Conservation (phyloP, 225 moss, liverwort and hornwort genomes). For the Bryoerythrophyllum caledonicum region DNA sequence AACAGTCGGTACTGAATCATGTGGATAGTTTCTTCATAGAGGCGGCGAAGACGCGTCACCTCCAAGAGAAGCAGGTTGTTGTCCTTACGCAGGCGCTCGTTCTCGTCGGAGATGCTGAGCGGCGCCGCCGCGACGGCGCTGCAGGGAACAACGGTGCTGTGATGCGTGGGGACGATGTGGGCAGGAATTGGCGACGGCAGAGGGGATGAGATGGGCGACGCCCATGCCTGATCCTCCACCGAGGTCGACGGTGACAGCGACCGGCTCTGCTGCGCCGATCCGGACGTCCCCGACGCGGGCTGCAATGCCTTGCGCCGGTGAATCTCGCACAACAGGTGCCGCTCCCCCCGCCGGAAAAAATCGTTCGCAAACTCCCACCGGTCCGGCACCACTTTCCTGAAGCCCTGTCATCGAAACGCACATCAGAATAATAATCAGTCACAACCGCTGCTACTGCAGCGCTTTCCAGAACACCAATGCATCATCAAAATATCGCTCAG, state of each 20-base stretch:
- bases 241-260: conserved; percentile 55
- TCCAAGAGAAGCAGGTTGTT: conserved; percentile 51
- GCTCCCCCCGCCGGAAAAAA: conserved; percentile 59
- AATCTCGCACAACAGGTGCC: conserved; percentile 57
- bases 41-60: conserved; percentile 46
- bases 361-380: conserved; percentile 71
- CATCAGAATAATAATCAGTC: conserved; percentile 16
- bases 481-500: neutral
- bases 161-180: conserved; percentile 12
- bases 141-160: neutral
- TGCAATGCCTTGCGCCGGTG: conserved; percentile 56
- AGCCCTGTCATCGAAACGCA: conserved; percentile 40
- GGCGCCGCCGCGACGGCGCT: conserved; percentile 4
- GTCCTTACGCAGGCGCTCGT: conserved; percentile 55
- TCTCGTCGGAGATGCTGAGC: conserved; percentile 51
- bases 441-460: neutral
- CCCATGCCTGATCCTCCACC: conserved; percentile 52
- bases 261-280: conserved; percentile 47
- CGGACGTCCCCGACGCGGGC: conserved; percentile 28
- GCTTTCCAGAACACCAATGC: conserved; percentile 5
- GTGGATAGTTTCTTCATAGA: conserved; percentile 43
- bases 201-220: conserved; percentile 53
- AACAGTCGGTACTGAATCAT: conserved; percentile 48
- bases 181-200: conserved; percentile 46
- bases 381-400: conserved; percentile 60